phyloP scores from a whole-genome alignment of 83 land plant species.

The Isoetes engelmannii region DNA sequence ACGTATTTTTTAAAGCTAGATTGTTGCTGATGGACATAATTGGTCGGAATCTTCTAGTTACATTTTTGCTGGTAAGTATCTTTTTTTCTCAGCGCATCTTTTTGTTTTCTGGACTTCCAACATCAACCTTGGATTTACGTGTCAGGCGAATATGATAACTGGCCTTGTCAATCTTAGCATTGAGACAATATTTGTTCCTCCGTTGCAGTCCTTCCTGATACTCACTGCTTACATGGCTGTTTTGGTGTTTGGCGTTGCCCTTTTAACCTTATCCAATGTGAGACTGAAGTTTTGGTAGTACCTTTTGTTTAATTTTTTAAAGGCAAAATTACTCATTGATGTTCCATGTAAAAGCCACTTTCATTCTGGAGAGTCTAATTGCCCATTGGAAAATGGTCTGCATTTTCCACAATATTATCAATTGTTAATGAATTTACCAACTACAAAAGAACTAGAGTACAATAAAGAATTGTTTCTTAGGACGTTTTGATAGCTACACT shows the following conservation, averaged over 20 bases:
- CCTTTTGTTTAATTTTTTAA: too few relatives aligned
- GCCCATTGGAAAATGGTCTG: too few relatives aligned
- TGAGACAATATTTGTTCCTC: conserved; percentile 4
- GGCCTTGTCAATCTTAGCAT: background rate
- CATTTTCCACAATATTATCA: too few relatives aligned
- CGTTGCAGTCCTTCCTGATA: background rate
- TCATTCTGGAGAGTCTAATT: too few relatives aligned
- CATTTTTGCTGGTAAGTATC: conserved; percentile 2
- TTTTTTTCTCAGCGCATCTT: background rate
- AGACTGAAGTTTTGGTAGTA: conserved; percentile 9
- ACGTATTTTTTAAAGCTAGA: background rate
- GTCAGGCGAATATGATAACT: background rate
- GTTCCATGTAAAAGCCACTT: too few relatives aligned
- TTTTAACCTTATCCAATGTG: background rate
- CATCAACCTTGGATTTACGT: background rate
- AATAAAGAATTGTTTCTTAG: too few relatives aligned
- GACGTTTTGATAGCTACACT: too few relatives aligned
- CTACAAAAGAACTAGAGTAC: too few relatives aligned
- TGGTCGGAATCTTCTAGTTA: background rate
- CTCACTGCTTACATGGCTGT: background rate
- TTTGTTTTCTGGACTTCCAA: background rate
- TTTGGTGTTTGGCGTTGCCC: background rate
- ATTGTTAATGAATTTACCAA: too few relatives aligned
- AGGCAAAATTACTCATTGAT: too few relatives aligned
- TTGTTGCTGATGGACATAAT: background rate